Base-by-base conservation (phyloP, 2,329 filamentous ascomycete species). In the Acephala macrosclerotiorum region DNA sequence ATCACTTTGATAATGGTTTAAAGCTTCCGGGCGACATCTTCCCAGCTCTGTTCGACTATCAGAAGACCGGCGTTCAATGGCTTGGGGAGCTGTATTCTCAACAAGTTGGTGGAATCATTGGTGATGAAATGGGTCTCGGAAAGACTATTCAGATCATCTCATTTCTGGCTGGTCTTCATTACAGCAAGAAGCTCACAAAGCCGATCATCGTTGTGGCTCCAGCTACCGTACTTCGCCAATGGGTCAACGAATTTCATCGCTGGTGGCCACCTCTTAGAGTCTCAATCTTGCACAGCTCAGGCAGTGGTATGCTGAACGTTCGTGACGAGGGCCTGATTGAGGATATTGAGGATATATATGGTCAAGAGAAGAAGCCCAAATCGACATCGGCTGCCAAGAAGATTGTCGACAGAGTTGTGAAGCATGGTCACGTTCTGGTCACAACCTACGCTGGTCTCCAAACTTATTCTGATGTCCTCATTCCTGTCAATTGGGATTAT, bases 221-320 rank as follows among this genome's bases (percentile, higher is more conserved):
- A 1, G 95, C 95, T 3, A 99, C 96, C 0, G 91, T 99, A 26
- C 90, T 99, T 81, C 91, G 93, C 67, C 96, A 99, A 77, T 99
- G 96, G 96, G 96, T 97, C 14, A 97, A 96, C 70, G 96, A 99
- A 75, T 98, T 99, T 73, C 96, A 99, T 79, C 89, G 91, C 14
- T 99, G 96, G 96, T 99, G 96, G 96, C 96, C 96, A n/a, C 91
- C 96, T n/a, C 83, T 99, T 36, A 88, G 96, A 49, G 96, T 99
- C 5, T 97, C 94, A 0, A 98, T 99, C 68, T 78, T 99, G 58
- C 96, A 99, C 76, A 93, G 93, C 0, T 97, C 96, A 4, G 96
- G 96, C 2, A 98, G 94, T 77, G 96, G 96, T 20, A 98, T 99
- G 95, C 82, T 97, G 61, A 94, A 97, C 70, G 83, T 96, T 26